phyloP scores from a whole-genome alignment of 768 basidiomycete species.

The Thelephora aurantiotincta region DNA sequence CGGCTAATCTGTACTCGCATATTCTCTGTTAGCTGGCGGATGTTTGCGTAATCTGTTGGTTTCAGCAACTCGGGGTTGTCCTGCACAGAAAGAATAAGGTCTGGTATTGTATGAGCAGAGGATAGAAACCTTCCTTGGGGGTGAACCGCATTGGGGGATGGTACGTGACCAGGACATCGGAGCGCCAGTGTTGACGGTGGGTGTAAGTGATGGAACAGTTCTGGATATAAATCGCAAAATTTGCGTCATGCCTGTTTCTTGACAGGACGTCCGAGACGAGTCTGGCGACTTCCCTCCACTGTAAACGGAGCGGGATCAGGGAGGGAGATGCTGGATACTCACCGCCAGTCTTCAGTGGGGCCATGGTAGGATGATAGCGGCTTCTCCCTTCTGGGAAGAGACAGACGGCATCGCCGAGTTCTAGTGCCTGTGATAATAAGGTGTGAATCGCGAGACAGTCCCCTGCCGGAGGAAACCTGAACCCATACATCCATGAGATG shows the following conservation, averaged over 20 bases:
- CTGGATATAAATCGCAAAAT: constrained; percentile 59
- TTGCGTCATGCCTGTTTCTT: constrained; percentile 47
- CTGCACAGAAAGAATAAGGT: constrained; percentile 19
- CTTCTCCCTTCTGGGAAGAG: constrained; percentile 82
- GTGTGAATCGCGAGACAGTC: constrained; percentile 5
- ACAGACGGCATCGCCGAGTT: constrained; percentile 65
- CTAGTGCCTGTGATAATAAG: constrained; percentile 39
- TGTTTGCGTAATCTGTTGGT: constrained; percentile 46
- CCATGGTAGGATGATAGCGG: constrained; percentile 75
- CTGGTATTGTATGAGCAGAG: background rate
- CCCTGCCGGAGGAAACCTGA: background rate
- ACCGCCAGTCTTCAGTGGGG: constrained; percentile 83
- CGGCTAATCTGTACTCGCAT: constrained; percentile 59
- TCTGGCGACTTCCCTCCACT: constrained; percentile 47
- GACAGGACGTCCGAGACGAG: constrained; percentile 68
- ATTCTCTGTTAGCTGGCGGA: constrained; percentile 44
- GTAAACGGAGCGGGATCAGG: constrained; percentile 1
- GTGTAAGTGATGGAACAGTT: constrained; percentile 79
- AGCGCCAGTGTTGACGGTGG: constrained; percentile 79
- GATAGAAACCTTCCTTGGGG: constrained; percentile 32
- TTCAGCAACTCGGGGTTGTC: constrained; percentile 57
- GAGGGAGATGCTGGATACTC: constrained; percentile 7
- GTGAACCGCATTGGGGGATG: constrained; percentile 54
- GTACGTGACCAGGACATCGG: constrained; percentile 77
- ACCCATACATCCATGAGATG: constrained; percentile 46